phyloP scores from a whole-genome alignment of 164 flowering plant species.

The Stephania yunnanensis region DNA sequence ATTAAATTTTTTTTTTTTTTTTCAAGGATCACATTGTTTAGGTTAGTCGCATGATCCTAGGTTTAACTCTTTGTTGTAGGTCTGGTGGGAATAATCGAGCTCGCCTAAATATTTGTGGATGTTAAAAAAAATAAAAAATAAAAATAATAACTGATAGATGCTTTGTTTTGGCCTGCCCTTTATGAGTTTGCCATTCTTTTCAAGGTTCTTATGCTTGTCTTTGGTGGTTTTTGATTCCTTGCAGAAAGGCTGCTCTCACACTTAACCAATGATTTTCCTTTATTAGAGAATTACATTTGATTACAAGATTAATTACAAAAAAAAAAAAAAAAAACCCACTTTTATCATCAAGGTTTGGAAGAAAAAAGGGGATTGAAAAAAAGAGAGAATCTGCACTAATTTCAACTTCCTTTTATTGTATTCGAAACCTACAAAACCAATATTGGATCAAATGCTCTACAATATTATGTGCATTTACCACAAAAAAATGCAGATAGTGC shows the following conservation, averaged over 20 bases:
- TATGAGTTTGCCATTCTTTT: not conserved
- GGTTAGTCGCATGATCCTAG: too few species aligned
- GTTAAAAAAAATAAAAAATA: too few species aligned
- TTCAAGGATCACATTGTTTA: too few species aligned
- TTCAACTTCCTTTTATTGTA: not conserved
- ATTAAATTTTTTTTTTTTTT: too few species aligned
- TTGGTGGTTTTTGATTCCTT: not conserved
- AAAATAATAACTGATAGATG: too few species aligned
- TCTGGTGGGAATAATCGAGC: too few species aligned
- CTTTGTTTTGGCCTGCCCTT: not conserved
- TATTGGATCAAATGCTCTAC: constrained; percentile 3
- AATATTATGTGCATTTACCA: constrained; percentile 2
- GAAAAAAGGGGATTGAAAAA: not conserved
- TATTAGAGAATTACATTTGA: too few species aligned
- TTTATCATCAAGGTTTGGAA: not conserved
- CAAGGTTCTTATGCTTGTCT: not conserved
- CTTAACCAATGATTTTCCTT: not conserved
- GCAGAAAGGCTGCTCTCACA: not conserved
- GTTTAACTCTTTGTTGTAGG: too few species aligned
- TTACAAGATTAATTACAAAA: too few species aligned
- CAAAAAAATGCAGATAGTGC: constrained; percentile 1
- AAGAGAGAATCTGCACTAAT: not conserved
- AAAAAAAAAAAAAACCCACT: not conserved
- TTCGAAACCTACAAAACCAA: not conserved
- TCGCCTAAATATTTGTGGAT: too few species aligned